phyloP scores from a whole-genome alignment of 768 basidiomycete species.

The Macrolepiota dolichaula region DNA sequence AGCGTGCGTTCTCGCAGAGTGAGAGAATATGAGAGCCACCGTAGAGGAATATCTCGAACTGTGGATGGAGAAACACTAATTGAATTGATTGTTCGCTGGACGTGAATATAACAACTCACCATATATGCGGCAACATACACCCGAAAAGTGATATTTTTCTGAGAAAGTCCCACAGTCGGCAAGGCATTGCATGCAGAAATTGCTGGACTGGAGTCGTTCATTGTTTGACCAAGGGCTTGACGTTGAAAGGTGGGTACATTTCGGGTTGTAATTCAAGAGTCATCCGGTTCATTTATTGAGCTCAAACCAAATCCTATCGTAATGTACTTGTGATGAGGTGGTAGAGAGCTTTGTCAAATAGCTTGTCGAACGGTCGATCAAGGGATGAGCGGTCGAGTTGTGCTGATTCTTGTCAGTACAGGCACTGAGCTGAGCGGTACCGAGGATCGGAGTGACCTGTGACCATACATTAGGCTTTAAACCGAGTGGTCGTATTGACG shows the following conservation, averaged over 20 bases:
- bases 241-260: not conserved
- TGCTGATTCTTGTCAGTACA: not conserved
- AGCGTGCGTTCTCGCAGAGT: not conserved
- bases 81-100: not conserved
- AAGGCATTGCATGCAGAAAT: too few species aligned
- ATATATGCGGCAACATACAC: not conserved
- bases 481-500: not conserved
- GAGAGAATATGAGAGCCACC: not conserved
- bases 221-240: not conserved
- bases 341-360: not conserved
- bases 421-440: not conserved
- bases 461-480: not conserved
- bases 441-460: not conserved
- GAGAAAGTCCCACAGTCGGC: not conserved
- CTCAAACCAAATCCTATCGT: not conserved
- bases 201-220: not conserved
- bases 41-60: conserved; percentile 4
- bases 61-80: not conserved
- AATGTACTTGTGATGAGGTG: not conserved
- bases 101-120: not conserved
- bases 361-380: not conserved
- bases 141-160: not conserved
- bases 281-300: too few species aligned
- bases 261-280: not conserved
- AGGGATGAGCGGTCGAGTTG: not conserved